Conservation (phyloP, 352 stramenopile species). For the Phytophthora sansomeana region DNA sequence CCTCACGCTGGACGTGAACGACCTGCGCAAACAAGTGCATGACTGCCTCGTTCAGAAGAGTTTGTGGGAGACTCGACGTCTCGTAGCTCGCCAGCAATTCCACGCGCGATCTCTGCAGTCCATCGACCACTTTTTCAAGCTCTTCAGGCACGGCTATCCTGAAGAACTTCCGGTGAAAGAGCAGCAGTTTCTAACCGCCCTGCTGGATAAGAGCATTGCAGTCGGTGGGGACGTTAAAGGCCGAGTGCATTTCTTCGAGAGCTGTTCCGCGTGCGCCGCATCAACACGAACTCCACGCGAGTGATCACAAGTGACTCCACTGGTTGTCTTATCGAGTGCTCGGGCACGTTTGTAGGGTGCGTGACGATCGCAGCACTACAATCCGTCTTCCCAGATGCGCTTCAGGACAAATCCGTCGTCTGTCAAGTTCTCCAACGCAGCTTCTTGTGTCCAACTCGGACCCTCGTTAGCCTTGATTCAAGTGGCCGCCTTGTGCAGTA, state of each 20-base stretch:
- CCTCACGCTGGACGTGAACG: conserved; percentile 36
- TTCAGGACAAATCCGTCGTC: conserved; percentile 14
- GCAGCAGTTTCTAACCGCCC: conserved; percentile 26
- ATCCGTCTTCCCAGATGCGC: conserved; percentile 21
- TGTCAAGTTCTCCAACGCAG: conserved; percentile 4
- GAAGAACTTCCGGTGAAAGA: conserved; percentile 7
- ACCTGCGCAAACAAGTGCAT: conserved; percentile 29
- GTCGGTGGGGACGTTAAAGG: conserved; percentile 22
- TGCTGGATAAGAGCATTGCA: conserved; percentile 24
- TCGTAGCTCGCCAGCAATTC: conserved; percentile 29
- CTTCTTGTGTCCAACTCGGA: conserved; percentile 30
- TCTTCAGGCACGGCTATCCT: conserved; percentile 30
- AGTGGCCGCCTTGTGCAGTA: conserved; percentile 31
- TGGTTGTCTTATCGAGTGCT: conserved; percentile 30
- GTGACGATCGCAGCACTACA: conserved; percentile 18
- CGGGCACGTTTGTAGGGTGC: conserved; percentile 22
- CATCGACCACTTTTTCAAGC: conserved; percentile 32
- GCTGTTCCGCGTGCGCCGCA: conserved; percentile 33
- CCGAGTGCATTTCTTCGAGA: conserved; percentile 37
- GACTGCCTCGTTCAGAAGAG: conserved; percentile 17
- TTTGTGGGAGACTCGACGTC: conserved; percentile 16
- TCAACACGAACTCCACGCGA: conserved; percentile 16
- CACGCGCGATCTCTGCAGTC: conserved; percentile 18
- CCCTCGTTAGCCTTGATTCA: conserved; percentile 35
- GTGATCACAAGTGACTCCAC: conserved; percentile 19